A percentile compares a stretch with the other conserved stretches of the same genome.
Evolutionary conservation across 352 stramenopile genomes (phyloP).

Genomic region (Globisporangium apiculatum): DNA sequence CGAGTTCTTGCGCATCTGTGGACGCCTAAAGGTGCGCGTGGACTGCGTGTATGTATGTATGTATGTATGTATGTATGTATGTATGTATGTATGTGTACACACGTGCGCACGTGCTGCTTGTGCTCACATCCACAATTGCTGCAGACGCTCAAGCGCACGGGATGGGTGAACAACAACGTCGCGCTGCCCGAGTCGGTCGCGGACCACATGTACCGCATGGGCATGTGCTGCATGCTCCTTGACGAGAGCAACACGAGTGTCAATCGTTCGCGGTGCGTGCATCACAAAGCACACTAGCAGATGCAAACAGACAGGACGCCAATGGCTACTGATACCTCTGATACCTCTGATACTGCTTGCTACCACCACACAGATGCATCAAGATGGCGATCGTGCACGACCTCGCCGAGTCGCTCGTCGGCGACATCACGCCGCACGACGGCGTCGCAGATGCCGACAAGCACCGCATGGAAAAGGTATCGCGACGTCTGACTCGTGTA

Average conservation of each 20-base stretch:
- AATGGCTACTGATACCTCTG: slow-evolving; percentile 5
- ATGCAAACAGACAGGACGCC: background rate
- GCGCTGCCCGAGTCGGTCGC: slow-evolving; percentile 86
- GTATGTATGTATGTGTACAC: background rate
- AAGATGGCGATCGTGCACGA: slow-evolving; percentile 93
- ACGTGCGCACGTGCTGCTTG: background rate
- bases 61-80: background rate
- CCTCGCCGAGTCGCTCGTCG: slow-evolving; percentile 89
- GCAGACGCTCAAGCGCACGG: slow-evolving; percentile 86
- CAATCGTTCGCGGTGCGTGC: slow-evolving; percentile 54
- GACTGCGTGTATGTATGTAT: background rate
- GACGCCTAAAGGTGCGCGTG: slow-evolving; percentile 54
- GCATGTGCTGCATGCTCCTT: slow-evolving; percentile 88
- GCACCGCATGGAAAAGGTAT: slow-evolving; percentile 81
- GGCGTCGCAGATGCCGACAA: slow-evolving; percentile 88
- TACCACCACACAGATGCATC: slow-evolving; percentile 41
- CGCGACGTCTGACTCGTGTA: no score
- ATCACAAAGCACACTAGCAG: no score
- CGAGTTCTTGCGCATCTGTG: slow-evolving; percentile 77
- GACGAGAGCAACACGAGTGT: slow-evolving; percentile 62
- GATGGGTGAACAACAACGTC: slow-evolving; percentile 91
- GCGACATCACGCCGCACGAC: slow-evolving; percentile 91
- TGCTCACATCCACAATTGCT: background rate
- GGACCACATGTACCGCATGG: slow-evolving; percentile 93
- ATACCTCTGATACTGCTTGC: background rate